Conservation (phyloP, 331 rosid genomes). For the Ulmus americana region DNA sequence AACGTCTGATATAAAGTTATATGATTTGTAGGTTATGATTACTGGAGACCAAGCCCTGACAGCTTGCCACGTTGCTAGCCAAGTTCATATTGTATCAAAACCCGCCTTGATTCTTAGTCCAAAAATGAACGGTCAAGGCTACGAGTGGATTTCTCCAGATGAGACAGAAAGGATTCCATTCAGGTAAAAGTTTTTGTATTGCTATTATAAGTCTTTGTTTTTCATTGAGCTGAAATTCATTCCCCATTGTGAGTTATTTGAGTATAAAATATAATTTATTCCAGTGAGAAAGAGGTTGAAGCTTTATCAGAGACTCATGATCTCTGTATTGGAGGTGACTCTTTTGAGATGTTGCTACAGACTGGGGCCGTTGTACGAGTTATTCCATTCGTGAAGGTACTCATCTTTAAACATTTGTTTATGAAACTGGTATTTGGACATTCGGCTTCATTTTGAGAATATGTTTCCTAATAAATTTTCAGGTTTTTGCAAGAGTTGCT, state of each 20-base stretch:
- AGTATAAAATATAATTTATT: slow-evolving; percentile 17
- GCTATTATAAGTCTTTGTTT: slow-evolving; percentile 13
- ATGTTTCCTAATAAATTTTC: slow-evolving; percentile 21
- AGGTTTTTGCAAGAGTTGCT: slow-evolving; percentile 99
- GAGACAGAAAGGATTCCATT: slow-evolving; percentile 60
- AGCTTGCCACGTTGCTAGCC: slow-evolving; percentile 98
- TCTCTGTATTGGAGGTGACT: slow-evolving; percentile 98
- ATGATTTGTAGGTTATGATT: slow-evolving; percentile 65
- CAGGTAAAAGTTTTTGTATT: slow-evolving; percentile 39
- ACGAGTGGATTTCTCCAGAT: slow-evolving; percentile 86
- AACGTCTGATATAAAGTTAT: background rate
- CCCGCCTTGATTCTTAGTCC: slow-evolving; percentile 72
- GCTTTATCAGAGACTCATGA: slow-evolving; percentile 76
- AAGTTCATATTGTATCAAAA: slow-evolving; percentile 87
- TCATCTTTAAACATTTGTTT: slow-evolving; percentile 5
- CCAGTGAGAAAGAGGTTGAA: slow-evolving; percentile 74
- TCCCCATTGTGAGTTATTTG: slow-evolving; percentile 10
- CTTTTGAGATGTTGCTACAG: slow-evolving; percentile 83
- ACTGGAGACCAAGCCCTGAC: slow-evolving; percentile 98
- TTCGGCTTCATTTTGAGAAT: slow-evolving; percentile 21
- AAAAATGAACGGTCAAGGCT: slow-evolving; percentile 46
- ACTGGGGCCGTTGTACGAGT: slow-evolving; percentile 62
- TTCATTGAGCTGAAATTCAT: background rate
- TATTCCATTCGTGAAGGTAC: slow-evolving; percentile 85
- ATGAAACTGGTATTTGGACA: slow-evolving; percentile 15